These are phyloP conservation scores for Mycena indigotica DNA, from an alignment of 768 basidiomycete species.

Conservation along the genomic window DNA sequence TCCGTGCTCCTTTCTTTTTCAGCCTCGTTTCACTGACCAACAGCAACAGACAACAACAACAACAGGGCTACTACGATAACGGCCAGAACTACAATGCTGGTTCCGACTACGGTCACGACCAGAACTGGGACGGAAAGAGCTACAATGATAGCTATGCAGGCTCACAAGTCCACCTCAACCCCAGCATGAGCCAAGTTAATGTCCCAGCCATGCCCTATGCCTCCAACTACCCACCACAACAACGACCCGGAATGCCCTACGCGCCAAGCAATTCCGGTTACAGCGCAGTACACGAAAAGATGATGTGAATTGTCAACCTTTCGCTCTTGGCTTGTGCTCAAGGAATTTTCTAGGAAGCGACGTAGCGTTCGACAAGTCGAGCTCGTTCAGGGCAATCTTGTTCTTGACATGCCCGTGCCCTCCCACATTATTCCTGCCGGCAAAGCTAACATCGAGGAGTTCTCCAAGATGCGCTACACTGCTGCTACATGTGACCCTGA, in stretches of 20 bases:
- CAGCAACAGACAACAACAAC: conserved; percentile 12
- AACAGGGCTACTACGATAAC: conserved; percentile 1
- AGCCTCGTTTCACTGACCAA: conserved; percentile 1
- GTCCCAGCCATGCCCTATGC: conserved; percentile 54
- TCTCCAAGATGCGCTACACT: conserved; percentile 84
- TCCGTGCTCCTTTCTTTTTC: conserved; percentile 26
- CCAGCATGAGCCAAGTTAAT: conserved; percentile 58
- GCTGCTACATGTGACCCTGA: conserved; percentile 90
- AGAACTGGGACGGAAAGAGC: conserved; percentile 55
- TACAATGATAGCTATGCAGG: conserved; percentile 66
- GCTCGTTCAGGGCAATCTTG: conserved; percentile 80
- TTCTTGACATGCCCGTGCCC: conserved; percentile 82
- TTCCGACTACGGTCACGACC: conserved; percentile 36
- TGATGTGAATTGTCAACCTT: conserved; percentile 42
- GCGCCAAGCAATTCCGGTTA: conserved; percentile 57
- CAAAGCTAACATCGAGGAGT: conserved; percentile 66
- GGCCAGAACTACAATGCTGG: conserved; percentile 34
- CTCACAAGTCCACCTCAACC: conserved; percentile 73
- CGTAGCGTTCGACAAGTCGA: conserved; percentile 79
- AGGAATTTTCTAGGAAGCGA: conserved; percentile 46
- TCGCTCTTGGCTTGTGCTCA: neutral
- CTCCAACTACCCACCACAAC: conserved; percentile 67
- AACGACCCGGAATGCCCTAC: conserved; percentile 50
- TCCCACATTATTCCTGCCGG: conserved; percentile 74
- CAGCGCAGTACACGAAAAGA: conserved; percentile 70